Evolutionary conservation across 164 flowering plant genomes (phyloP).

Genomic region (Vitis cinerea): DNA sequence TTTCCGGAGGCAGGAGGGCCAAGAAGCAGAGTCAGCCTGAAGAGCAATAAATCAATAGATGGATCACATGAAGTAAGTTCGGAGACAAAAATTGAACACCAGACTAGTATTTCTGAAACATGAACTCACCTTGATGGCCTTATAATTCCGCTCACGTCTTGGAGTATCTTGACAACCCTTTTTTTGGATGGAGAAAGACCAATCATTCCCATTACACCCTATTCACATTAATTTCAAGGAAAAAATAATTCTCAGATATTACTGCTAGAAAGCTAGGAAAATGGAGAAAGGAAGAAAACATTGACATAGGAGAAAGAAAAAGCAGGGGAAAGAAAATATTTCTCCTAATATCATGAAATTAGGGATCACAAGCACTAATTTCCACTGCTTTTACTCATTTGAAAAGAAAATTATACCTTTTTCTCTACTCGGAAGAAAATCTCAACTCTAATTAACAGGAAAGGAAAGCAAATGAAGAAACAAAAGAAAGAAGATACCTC

Average conservation of each 20-base stretch:
- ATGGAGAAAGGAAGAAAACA: no score
- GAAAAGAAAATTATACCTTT: no score
- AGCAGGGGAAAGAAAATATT: no score
- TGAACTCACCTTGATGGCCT: constrained; percentile 53
- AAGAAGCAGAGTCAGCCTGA: constrained; percentile 42
- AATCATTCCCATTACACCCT: constrained; percentile 39
- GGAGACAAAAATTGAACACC: neutral
- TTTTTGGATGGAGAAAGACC: constrained; percentile 50
- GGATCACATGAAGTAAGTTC: neutral
- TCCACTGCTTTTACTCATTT: no score
- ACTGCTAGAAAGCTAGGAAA: no score
- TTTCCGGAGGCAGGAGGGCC: constrained; percentile 61
- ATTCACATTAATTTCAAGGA: neutral
- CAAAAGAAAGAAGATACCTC: constrained; percentile 5
- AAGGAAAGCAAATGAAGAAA: neutral
- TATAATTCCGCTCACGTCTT: constrained; percentile 48
- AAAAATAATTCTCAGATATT: neutral
- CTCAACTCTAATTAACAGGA: neutral
- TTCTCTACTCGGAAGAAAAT: no score
- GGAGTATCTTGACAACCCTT: constrained; percentile 47
- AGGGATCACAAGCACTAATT: no score
- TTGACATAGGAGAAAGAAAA: no score
- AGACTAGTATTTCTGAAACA: neutral
- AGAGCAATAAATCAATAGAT: constrained; percentile 5
- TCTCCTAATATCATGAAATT: no score